These are phyloP conservation scores for Lanmaoa rubissima DNA, from an alignment of 768 basidiomycete species.

Conservation along the genomic window DNA sequence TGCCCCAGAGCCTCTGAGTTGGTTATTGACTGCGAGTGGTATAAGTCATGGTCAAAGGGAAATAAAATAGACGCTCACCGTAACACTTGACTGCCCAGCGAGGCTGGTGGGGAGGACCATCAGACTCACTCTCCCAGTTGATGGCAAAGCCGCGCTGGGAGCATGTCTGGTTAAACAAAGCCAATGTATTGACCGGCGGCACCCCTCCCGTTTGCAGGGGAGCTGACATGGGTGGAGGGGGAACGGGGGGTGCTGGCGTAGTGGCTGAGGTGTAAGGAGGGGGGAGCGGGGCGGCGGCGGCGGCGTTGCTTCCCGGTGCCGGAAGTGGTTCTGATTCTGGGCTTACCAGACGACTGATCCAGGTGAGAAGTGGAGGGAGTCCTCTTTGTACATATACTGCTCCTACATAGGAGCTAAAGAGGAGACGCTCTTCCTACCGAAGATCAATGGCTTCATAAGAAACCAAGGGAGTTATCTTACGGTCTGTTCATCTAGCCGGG, in stretches of 20 bases:
- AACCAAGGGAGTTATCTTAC: conserved; percentile 21
- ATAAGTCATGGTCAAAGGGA: neutral
- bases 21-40: conserved; percentile 44
- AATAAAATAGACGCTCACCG: conserved; percentile 38
- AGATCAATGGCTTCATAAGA: conserved; percentile 2
- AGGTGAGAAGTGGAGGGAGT: conserved; percentile 44
- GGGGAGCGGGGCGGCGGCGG: conserved; percentile 17
- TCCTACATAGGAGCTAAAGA: conserved; percentile 63
- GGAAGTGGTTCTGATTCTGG: conserved; percentile 37
- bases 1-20: conserved; percentile 46
- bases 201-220: conserved; percentile 14
- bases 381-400: conserved; percentile 65
- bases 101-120: conserved; percentile 54
- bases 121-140: conserved; percentile 47
- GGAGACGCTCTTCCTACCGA: conserved; percentile 50
- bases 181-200: conserved; percentile 39
- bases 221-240: conserved; percentile 25
- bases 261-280: conserved; percentile 25
- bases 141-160: conserved; percentile 43
- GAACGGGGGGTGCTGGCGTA: conserved; percentile 10
- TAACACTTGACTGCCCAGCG: conserved; percentile 55
- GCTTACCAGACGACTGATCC: conserved; percentile 58
- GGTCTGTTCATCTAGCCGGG: conserved; percentile 36
- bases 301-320: conserved; percentile 17
- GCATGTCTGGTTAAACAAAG: conserved; percentile 54